Base-by-base conservation (phyloP, 257 asterid species). In the Ballota nigra region DNA sequence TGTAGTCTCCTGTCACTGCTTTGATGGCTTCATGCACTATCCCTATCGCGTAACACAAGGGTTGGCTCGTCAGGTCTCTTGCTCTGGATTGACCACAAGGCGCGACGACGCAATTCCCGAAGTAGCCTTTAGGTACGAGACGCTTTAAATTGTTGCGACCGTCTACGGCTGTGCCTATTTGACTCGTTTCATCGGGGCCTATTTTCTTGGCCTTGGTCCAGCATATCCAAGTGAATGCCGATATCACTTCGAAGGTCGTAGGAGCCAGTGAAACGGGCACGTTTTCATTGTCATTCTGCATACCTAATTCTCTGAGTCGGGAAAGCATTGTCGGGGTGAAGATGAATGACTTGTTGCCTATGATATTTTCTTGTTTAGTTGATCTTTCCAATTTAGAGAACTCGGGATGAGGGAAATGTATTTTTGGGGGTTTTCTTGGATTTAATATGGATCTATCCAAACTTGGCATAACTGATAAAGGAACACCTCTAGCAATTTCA, bases 391-490 rank as follows among this genome's bases (percentile, higher is more conserved):
- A 34, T 13, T 43, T 43, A 43, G 53, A n/a, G 52, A 8, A 63
- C 11, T 63, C 68, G 4, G 33, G 68, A 13, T 36, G 68, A 5
- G 31, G 31, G 18, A 63, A 36, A 0, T 36, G 5, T 52, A 11
- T 19, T 20, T 38, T 63, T 10, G 31, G 52, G 19, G 68, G 18
- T 19, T 36, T 19, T 38, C 68, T 63, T 38, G 68, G 33, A 36
- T 10, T 36, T 36, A 63, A 63, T 63, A 63, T 63, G 53, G 68
- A 63, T 19, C 53, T 63, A 13, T 63, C 68, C 12, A 36, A 36
- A 36, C 22, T 6, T 36, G 68, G 53, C 3, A 19, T 22, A 2
- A 36, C 1, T 20, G 61, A 8, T 10, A 47, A 16, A 12, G 61
- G 47, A 0, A 26, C 2, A 2, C 47, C 61, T 49, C 5, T 47